Base-by-base conservation (phyloP, 257 asterid species). In the Solanum rostratum region DNA sequence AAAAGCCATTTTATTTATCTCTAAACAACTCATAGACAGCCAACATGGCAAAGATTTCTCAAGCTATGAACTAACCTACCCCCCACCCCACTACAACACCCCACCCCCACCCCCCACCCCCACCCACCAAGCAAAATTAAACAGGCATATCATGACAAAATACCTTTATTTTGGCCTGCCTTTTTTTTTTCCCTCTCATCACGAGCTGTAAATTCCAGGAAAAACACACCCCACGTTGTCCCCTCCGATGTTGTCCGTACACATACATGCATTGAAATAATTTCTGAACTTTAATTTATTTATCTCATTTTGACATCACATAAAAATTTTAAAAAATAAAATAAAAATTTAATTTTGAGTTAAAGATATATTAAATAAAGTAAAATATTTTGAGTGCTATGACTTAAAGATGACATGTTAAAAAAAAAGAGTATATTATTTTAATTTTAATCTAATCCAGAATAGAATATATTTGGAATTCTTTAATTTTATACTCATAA, bases 121-220 rank as follows among this genome's bases (percentile, higher is more conserved):
- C 70, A 19, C 60, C 80, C 29, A 65, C 39, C 70, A 65, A 65
- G 41, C 27, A 39, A 19, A 57, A 43, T 41, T 1, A 41, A 81
- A 54, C 76, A 83, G 57, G 53, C 92, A 84, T 81, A 88, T 83
- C 92, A 89, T 81, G 97, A 92, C 95, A 93, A 90, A 90, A 88
- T 57, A 76, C 85, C 87, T 53, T 80, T 69, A 79, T 45, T 84
- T 83, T 84, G 53, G 76, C 43, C 80, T 87, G 37, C 70, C 74
- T 85, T 49, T 54, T 86, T 88, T 30, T 85, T 89, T 85, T 88
- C 90, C 86, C 88, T 89, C 93, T 85, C 90, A 43, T 90, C 93
- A 93, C 93, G 91, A 88, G 97, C 88, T 85, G 91, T 91, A 84
- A 86, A 81, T 59, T 13, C 84, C 50, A 57, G 65, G 13, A 80